phyloP scores from a whole-genome alignment of 371 early-diverging fungal species.

The Mitosporidium daphniae region DNA sequence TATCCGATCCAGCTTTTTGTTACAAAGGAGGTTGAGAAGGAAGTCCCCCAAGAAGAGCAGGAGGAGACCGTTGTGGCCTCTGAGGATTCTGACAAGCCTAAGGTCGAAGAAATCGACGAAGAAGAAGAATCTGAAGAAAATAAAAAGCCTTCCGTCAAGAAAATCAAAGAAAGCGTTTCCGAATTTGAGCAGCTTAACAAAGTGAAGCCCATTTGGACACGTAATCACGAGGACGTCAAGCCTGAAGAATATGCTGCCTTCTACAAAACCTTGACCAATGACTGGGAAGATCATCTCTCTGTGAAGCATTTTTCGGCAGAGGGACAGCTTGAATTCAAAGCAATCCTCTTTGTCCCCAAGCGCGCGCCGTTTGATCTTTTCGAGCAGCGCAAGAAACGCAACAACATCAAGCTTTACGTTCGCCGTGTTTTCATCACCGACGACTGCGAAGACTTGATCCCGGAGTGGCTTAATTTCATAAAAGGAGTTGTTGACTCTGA shows the following conservation, averaged over 20 bases:
- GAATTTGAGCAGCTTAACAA: too few relatives aligned
- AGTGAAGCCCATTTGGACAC: constrained; percentile 56
- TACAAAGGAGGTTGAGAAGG: constrained; percentile 10
- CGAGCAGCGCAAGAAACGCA: constrained; percentile 13
- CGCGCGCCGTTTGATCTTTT: constrained; percentile 21
- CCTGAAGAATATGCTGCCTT: constrained; percentile 41
- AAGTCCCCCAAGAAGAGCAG: constrained; percentile 5
- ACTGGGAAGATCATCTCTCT: constrained; percentile 17
- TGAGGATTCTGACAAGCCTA: constrained; percentile 6
- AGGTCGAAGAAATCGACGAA: constrained; percentile 14
- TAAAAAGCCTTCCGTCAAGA: constrained; percentile 1
- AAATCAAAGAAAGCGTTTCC: constrained; percentile 4
- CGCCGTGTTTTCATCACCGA: constrained; percentile 75
- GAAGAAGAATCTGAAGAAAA: constrained; percentile 1
- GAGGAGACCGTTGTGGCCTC: constrained; percentile 8
- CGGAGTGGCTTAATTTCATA: constrained; percentile 26
- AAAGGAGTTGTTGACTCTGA: constrained; percentile 56
- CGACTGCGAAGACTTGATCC: constrained; percentile 35
- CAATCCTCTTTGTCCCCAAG: constrained; percentile 42
- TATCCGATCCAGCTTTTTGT: constrained; percentile 52
- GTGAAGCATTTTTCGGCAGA: constrained; percentile 21
- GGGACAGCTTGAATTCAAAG: constrained; percentile 40
- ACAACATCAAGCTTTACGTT: constrained; percentile 50
- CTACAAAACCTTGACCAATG: constrained; percentile 33
- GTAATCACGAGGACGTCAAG: constrained; percentile 25